These are phyloP conservation scores for Coemansia sp. DNA, from an alignment of 192 early-diverging fungal species.

Conservation along the genomic window DNA sequence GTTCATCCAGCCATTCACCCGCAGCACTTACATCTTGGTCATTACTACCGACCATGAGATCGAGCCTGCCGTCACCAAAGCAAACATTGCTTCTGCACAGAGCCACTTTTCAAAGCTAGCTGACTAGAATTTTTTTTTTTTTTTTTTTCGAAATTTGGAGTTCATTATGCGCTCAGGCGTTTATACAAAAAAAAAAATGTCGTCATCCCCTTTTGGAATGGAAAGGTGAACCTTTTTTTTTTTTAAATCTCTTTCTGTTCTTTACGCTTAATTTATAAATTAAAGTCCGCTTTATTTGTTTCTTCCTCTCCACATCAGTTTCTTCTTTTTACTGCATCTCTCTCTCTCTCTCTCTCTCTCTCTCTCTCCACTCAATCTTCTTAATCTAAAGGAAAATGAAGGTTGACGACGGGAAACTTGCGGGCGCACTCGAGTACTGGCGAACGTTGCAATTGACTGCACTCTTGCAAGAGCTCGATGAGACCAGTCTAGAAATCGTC, in stretches of 20 bases:
- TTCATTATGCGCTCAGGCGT: background rate
- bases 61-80: conserved; percentile 53
- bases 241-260: background rate
- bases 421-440: conserved; percentile 50
- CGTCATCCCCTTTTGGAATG: background rate
- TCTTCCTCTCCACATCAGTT: background rate
- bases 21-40: conserved; percentile 55
- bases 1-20: conserved; percentile 55
- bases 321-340: background rate
- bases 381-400: background rate
- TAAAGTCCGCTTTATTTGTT: background rate
- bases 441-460: conserved; percentile 61
- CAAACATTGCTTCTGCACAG: conserved; percentile 43
- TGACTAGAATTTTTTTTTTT: conserved; percentile 1
- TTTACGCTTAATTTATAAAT: background rate
- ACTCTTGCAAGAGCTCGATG: conserved; percentile 55
- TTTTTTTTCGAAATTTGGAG: no score
- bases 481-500: conserved; percentile 60
- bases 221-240: background rate
- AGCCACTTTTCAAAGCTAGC: conserved; percentile 40
- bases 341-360: background rate
- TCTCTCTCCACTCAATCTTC: background rate
- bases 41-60: conserved; percentile 48
- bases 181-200: no score
- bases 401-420: conserved; percentile 29